phyloP scores from a whole-genome alignment of 78 protist species.

The Polysphondylium violaceum region DNA sequence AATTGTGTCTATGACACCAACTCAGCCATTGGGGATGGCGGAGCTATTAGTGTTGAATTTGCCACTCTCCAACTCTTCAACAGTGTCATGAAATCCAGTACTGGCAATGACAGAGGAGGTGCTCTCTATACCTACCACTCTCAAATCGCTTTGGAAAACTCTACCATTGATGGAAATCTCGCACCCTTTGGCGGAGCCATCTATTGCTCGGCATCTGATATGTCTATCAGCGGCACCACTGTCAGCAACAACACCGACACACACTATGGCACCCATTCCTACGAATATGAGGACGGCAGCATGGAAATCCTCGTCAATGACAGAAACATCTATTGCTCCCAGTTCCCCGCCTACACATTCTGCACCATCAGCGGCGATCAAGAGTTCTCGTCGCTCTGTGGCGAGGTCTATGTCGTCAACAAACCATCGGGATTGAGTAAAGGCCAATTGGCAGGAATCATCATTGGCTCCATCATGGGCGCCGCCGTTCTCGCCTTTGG shows the following conservation, averaged over 20 bases:
- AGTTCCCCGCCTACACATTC: constrained; percentile 19
- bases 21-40: no score
- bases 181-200: constrained; percentile 29
- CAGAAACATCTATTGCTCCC: constrained; percentile 29
- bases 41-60: no score
- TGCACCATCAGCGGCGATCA: constrained; percentile 33
- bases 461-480: not conserved
- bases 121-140: constrained; percentile 24
- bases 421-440: not conserved
- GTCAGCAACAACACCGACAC: constrained; percentile 15
- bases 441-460: constrained; percentile 20
- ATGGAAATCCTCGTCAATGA: not conserved
- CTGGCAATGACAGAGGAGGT: constrained; percentile 9
- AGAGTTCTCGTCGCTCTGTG: constrained; percentile 10
- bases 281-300: not conserved
- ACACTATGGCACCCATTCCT: not conserved
- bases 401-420: constrained; percentile 4
- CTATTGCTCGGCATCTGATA: constrained; percentile 3
- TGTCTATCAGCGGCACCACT: not conserved
- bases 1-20: no score
- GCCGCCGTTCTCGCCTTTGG: constrained; percentile 27
- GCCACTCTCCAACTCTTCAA: no score
- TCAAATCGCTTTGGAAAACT: not conserved
- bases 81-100: no score
- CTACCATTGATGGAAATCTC: not conserved